Base-by-base conservation (phyloP, 2,329 filamentous ascomycete genomes). In the Blastomyces percursus region DNA sequence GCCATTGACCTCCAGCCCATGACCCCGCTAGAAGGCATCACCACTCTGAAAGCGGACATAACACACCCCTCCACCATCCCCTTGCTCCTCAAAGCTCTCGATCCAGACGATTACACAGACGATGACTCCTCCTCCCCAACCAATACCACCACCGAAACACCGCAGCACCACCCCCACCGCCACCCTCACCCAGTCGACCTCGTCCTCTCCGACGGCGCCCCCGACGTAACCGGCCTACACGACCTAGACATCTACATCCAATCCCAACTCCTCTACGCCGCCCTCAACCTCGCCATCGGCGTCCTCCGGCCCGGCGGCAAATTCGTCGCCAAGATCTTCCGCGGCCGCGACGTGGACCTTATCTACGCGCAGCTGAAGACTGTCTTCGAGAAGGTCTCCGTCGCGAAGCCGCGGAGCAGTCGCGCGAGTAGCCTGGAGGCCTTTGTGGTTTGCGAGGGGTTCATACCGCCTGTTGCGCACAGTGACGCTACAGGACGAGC, bases 161-260 rank as follows among this genome's bases (percentile, higher is more conserved):
- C 32, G 8, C 4, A 71, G 71, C 73, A 85, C 67, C 83, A 88
- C 2, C 84, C 86, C 0, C 85, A 71, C 71, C 73, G 85, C 67
- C 83, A 88, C 2, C 84, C 86, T 0, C 85, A 91, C 58, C 90
- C 88, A 0, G 93, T 97, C 16, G 94, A 99, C 72, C 83, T 99
- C 1, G 93, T 99, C 30, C 84, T 99, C 66, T 96, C 91, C 63
- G 94, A 99, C 70, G 94, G 94, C 61, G 94, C 94, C 0, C 94
- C 94, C 0, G 94, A 99, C 71, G 94, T 99, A 14, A 99, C 94
- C 0, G 94, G 94, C 24, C 82, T 99, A 0, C 94, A 99, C 74
- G 94, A 99, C 74, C 84, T 99, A 44, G 94, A 99, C 76, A 97
- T 97, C 68, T 99, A 99, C 76, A 90, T 99, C 21, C 94, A 99